phyloP scores from a whole-genome alignment of 2,329 filamentous ascomycete species.

The Orbilia ellipsospora region DNA sequence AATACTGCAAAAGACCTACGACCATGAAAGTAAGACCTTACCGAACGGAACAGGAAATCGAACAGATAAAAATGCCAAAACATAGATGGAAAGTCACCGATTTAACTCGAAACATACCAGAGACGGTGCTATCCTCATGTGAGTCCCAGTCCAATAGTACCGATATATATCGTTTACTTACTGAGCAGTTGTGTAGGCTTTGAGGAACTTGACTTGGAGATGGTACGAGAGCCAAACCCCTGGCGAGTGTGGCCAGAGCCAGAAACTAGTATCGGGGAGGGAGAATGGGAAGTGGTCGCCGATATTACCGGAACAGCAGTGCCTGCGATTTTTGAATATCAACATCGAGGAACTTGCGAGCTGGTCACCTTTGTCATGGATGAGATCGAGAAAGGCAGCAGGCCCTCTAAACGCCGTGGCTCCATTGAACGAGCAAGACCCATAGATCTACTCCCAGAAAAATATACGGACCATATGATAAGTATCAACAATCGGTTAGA shows the following conservation, averaged over 20 bases:
- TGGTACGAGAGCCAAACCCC: slow-evolving; percentile 24
- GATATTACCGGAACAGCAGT: slow-evolving; percentile 55
- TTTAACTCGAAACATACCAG: slow-evolving; percentile 47
- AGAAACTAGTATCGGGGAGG: slow-evolving; percentile 24
- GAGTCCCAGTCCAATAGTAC: background rate
- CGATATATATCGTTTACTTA: background rate
- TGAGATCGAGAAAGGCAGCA: background rate
- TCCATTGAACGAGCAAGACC: background rate
- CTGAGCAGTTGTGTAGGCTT: slow-evolving; percentile 20
- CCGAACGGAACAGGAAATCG: slow-evolving; percentile 28
- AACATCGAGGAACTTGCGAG: slow-evolving; percentile 35
- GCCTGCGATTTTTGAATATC: slow-evolving; percentile 50
- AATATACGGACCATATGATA: slow-evolving; percentile 21
- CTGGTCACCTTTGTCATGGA: slow-evolving; percentile 29
- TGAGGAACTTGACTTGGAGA: slow-evolving; percentile 35
- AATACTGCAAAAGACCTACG: slow-evolving; percentile 36
- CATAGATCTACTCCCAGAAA: slow-evolving; percentile 6
- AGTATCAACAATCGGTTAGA: slow-evolving; percentile 33
- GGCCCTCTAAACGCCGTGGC: background rate
- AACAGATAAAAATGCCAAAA: slow-evolving; percentile 35
- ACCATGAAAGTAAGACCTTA: slow-evolving; percentile 22
- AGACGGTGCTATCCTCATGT: slow-evolving; percentile 49
- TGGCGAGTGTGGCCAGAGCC: slow-evolving; percentile 25
- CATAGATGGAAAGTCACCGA: slow-evolving; percentile 43
- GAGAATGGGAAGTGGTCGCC: slow-evolving; percentile 36